Percentiles rank a stretch among this genome's conserved stretches.
Evolutionary conservation across 225 moss, liverwort and hornwort genomes (phyloP).

Genomic region (Polytrichum commune): DNA sequence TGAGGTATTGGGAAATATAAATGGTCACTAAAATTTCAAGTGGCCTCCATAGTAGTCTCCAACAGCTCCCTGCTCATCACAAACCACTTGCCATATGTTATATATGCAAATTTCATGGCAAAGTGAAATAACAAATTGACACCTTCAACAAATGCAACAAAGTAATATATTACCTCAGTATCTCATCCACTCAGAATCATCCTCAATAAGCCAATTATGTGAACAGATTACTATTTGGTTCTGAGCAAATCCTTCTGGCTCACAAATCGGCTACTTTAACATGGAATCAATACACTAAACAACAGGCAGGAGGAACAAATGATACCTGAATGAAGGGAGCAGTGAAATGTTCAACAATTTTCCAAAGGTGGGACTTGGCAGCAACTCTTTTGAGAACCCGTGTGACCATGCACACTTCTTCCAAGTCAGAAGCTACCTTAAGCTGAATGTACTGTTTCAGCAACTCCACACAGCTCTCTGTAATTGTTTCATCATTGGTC

Average conservation of each 20-base stretch:
- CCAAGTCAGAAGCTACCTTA: constrained; percentile 61
- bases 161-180: neutral
- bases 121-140: neutral
- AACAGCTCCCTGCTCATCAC: constrained; percentile 40
- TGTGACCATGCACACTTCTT: constrained; percentile 69
- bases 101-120: neutral
- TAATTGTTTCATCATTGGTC: constrained; percentile 24
- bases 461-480: constrained; percentile 54
- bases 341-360: constrained; percentile 55
- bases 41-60: constrained; percentile 55
- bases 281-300: neutral
- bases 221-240: too few relatives aligned
- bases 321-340: constrained; percentile 53
- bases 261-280: too few relatives aligned
- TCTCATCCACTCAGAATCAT: too few relatives aligned
- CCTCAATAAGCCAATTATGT: too few relatives aligned
- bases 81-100: neutral
- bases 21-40: constrained; percentile 31
- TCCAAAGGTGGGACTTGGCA: constrained; percentile 67
- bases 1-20: too few relatives aligned
- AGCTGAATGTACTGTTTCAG: constrained; percentile 57
- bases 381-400: constrained; percentile 69
- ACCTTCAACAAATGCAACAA: neutral
- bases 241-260: too few relatives aligned
- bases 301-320: neutral